Conservation (phyloP, 495 filamentous ascomycete genomes). For the Lasiosphaeria hispida region DNA sequence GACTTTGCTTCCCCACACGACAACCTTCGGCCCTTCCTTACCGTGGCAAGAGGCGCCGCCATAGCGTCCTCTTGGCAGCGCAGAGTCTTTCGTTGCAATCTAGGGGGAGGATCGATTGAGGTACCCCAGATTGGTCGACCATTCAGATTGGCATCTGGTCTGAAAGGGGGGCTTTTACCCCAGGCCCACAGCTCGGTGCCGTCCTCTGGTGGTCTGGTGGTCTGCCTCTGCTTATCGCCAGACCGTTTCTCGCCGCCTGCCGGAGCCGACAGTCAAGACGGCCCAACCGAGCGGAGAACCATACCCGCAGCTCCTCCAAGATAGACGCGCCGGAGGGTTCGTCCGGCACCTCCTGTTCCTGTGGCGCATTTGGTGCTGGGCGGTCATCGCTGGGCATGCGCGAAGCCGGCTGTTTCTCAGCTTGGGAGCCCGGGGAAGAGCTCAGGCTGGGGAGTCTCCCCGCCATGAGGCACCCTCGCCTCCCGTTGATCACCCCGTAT, state of each 20-base stretch:
- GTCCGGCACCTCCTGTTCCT: background rate
- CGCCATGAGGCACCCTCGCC: background rate
- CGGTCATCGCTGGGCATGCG: background rate
- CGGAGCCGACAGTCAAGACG: background rate
- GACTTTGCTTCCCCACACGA: conserved; percentile 15
- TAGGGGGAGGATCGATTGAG: conserved; percentile 10
- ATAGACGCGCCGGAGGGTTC: background rate
- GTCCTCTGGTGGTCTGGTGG: no score
- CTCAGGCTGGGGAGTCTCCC: background rate
- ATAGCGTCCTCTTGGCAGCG: no score
- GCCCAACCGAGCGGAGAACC: background rate
- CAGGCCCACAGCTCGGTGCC: background rate
- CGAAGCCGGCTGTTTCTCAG: background rate
- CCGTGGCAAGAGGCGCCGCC: conserved; percentile 10
- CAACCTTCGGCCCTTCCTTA: conserved; percentile 22
- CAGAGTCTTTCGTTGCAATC: background rate
- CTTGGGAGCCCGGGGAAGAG: background rate
- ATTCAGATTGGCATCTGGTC: background rate
- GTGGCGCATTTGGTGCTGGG: background rate
- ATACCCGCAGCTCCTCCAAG: conserved; percentile 1
- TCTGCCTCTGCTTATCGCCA: background rate
- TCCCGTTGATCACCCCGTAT: background rate
- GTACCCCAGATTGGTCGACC: background rate
- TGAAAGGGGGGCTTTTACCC: conserved; percentile 2
- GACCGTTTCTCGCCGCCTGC: background rate